Percentiles rank a stretch among this genome's conserved stretches.
phyloP scores from a whole-genome alignment of 352 stramenopile species.

The Proteromonas lacertae region DNA sequence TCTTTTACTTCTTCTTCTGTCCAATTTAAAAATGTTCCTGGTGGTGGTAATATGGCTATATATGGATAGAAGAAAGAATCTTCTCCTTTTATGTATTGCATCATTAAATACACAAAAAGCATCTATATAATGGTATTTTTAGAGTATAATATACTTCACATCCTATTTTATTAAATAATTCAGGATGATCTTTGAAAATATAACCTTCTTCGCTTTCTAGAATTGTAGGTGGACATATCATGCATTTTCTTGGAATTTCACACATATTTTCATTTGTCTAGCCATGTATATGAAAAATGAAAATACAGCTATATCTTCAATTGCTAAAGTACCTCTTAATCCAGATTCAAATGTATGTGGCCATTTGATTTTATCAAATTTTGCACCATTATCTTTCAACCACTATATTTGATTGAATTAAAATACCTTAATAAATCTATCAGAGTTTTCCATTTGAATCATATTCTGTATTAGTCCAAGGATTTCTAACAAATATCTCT shows the following conservation, averaged over 20 bases:
- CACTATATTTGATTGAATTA: no score
- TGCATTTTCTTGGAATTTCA: conserved; percentile 18
- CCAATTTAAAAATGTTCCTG: conserved; percentile 38
- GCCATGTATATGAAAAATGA: not conserved
- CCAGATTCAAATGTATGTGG: conserved; percentile 12
- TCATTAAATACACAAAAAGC: conserved; percentile 33
- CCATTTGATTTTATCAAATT: conserved; percentile 32
- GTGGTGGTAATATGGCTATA: conserved; percentile 29
- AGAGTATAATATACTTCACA: conserved; percentile 23
- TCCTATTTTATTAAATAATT: not conserved
- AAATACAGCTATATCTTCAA: conserved; percentile 12
- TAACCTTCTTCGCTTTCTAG: conserved; percentile 7
- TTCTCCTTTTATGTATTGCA: conserved; percentile 20
- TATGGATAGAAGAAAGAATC: conserved; percentile 47
- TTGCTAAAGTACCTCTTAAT: conserved; percentile 21
- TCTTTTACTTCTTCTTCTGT: conserved; percentile 19
- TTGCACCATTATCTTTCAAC: conserved; percentile 23
- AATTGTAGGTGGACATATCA: conserved; percentile 29
- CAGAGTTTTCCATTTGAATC: no score
- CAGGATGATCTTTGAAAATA: conserved; percentile 8
- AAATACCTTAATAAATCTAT: no score
- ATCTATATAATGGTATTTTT: conserved; percentile 26
- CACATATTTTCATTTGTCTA: conserved; percentile 22
- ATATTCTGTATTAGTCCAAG: no score
- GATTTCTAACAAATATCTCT: no score